phyloP scores from a whole-genome alignment of 352 stramenopile genomes.

The Thalassiosira hispida region DNA sequence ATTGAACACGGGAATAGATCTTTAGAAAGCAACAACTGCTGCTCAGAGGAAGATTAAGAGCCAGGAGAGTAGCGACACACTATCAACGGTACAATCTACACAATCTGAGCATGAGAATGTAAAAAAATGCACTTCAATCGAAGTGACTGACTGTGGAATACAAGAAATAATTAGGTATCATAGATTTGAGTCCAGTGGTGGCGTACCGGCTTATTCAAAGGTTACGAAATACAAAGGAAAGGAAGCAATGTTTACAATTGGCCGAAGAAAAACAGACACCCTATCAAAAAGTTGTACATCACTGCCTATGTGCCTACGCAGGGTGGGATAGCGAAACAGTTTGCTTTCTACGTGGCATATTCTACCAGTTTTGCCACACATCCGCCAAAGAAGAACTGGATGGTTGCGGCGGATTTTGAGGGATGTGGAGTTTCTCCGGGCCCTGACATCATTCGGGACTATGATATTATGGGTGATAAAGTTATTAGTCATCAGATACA shows the following conservation, averaged over 20 bases:
- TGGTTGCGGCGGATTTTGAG: constrained; percentile 1
- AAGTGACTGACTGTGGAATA: constrained; percentile 8
- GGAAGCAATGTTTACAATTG: constrained; percentile 11
- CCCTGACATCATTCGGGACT: not conserved
- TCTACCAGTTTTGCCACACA: not conserved
- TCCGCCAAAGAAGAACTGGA: constrained; percentile 13
- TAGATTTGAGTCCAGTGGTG: constrained; percentile 9
- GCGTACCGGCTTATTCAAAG: constrained; percentile 6
- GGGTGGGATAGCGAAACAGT: not conserved
- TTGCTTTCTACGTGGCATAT: constrained; percentile 13
- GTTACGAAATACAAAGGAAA: not conserved
- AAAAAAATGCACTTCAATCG: not conserved
- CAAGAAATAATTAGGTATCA: constrained; percentile 5
- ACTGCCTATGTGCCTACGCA: not conserved
- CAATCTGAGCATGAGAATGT: no score
- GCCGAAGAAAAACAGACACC: not conserved
- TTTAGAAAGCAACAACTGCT: no score
- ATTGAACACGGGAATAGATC: no score
- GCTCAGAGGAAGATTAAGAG: no score
- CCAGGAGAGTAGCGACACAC: no score
- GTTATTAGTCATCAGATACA: no score
- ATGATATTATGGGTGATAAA: no score
- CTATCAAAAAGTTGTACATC: not conserved
- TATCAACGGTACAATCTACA: no score
- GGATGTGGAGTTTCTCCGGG: not conserved